Percentiles rank a stretch among this genome's conserved stretches.
Evolutionary conservation across 2,329 filamentous ascomycete genomes (phyloP).

Genomic region (Nannizziopsis arthrosporioides): DNA sequence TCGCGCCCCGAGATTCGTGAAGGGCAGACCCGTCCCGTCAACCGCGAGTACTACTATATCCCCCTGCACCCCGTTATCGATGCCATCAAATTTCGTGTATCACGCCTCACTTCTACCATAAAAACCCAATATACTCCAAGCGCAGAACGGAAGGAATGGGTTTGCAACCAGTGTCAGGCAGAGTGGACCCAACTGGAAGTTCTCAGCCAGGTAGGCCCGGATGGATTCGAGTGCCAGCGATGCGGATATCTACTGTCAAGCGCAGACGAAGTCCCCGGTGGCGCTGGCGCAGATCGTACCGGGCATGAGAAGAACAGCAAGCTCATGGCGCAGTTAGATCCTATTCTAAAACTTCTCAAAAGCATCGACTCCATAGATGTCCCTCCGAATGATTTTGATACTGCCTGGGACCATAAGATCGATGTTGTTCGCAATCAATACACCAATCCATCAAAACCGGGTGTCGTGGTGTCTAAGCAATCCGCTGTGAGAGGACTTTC

Average conservation of each 20-base stretch:
- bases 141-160: constrained; percentile 82
- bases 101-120: constrained; percentile 76
- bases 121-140: constrained; percentile 71
- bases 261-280: constrained; percentile 36
- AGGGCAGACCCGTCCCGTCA: constrained; percentile 68
- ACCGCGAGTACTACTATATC: constrained; percentile 92
- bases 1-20: constrained; percentile 66
- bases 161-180: constrained; percentile 66
- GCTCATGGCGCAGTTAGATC: constrained; percentile 38
- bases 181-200: constrained; percentile 89
- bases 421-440: constrained; percentile 35
- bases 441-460: constrained; percentile 32
- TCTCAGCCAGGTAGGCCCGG: constrained; percentile 55
- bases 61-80: constrained; percentile 91
- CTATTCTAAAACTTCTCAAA: constrained; percentile 37
- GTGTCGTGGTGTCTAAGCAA: constrained; percentile 32
- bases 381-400: constrained; percentile 39
- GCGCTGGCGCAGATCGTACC: constrained; percentile 33
- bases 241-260: constrained; percentile 47
- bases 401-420: constrained; percentile 39
- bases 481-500: constrained; percentile 31
- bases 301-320: constrained; percentile 41
- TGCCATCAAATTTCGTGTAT: constrained; percentile 88
- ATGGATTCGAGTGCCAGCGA: constrained; percentile 71
- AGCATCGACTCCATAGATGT: constrained; percentile 39